These are phyloP conservation scores for Isoetes taiwanensis DNA, from an alignment of 75 land plant genomes.

Conservation along the genomic window DNA sequence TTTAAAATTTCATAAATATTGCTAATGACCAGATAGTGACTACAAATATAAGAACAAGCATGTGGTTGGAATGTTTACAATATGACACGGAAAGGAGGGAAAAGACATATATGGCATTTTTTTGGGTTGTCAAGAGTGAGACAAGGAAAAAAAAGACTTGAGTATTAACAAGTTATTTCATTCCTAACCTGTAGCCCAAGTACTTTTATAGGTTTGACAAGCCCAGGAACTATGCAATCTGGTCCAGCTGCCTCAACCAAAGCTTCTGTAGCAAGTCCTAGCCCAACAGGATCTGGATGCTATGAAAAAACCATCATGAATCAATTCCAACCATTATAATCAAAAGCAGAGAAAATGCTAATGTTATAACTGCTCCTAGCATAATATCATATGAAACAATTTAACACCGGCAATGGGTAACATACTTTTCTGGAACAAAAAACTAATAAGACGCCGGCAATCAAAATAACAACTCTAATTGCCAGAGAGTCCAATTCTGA, in stretches of 20 bases:
- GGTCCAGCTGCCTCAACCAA: conserved; percentile 85
- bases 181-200: conserved; percentile 85
- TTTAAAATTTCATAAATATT: too few species aligned
- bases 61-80: too few species aligned
- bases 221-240: conserved; percentile 86
- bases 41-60: too few species aligned
- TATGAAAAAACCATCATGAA: conserved; percentile 10
- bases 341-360: not conserved
- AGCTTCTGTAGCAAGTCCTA: conserved; percentile 63
- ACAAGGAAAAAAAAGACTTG: too few species aligned
- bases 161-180: too few species aligned
- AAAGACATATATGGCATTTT: too few species aligned
- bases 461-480: not conserved
- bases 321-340: not conserved
- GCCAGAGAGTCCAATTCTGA: not conserved
- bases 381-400: not conserved
- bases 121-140: too few species aligned
- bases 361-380: not conserved
- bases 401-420: not conserved
- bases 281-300: conserved; percentile 81
- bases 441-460: not conserved
- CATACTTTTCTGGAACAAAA: not conserved
- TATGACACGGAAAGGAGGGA: too few species aligned
- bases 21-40: too few species aligned
- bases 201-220: conserved; percentile 40